These are phyloP conservation scores for Brassica hybrid DNA, from an alignment of 441 rosid species.

Conservation along the genomic window DNA sequence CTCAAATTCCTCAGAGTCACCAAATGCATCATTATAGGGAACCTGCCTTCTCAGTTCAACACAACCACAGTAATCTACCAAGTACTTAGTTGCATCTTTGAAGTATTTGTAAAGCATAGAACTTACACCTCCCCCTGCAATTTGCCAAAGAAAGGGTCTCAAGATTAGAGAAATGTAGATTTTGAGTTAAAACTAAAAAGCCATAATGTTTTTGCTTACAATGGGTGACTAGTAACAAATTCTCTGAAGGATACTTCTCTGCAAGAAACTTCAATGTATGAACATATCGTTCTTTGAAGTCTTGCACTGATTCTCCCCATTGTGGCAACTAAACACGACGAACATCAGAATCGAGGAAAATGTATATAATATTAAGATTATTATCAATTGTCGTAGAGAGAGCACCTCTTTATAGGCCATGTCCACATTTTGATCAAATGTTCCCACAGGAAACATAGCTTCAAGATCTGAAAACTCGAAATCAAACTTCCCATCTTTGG, in stretches of 20 bases:
- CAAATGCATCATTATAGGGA: background rate
- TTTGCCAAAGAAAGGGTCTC: background rate
- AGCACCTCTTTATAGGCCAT: conserved; percentile 63
- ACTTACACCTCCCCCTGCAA: background rate
- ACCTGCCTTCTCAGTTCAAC: background rate
- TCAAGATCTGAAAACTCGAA: conserved; percentile 67
- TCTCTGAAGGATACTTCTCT: background rate
- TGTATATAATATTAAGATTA: background rate
- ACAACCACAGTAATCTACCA: conserved; percentile 2
- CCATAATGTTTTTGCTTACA: background rate
- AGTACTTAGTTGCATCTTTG: background rate
- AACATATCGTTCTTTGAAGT: background rate
- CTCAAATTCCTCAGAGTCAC: background rate
- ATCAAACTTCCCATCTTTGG: conserved; percentile 63
- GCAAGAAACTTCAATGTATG: background rate
- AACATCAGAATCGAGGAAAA: background rate
- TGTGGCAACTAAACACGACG: background rate
- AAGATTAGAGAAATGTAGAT: background rate
- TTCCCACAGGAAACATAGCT: conserved; percentile 66
- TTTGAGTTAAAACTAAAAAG: background rate
- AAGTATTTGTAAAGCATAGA: background rate
- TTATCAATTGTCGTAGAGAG: background rate
- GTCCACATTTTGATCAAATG: conserved; percentile 58
- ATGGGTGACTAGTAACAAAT: background rate
- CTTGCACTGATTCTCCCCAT: background rate